Conservation (phyloP, 2,329 filamentous ascomycete species). For the Zelopaecilomyces penicillatus region DNA sequence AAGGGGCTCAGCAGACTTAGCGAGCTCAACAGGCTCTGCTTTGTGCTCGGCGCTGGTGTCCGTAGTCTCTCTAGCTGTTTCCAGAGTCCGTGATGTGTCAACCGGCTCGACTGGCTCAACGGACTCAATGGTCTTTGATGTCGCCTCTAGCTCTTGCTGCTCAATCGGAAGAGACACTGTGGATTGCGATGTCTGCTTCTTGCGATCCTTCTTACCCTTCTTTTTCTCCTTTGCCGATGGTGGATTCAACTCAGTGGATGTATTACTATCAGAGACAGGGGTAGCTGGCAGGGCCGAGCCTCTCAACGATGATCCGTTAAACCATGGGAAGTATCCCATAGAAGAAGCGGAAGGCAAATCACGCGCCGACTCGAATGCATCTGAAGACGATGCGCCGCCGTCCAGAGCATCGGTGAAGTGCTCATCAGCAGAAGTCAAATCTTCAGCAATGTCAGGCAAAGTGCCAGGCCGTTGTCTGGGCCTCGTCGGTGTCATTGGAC, state of each 20-base stretch:
- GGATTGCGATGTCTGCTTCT: slow-evolving; percentile 7
- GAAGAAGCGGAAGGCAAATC: slow-evolving; percentile 8
- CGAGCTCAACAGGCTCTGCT: not conserved
- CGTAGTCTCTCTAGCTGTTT: not conserved
- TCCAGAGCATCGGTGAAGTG: slow-evolving; percentile 28
- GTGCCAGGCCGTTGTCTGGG: not conserved
- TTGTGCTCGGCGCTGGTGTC: not conserved
- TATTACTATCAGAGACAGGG: not conserved
- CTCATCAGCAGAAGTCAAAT: slow-evolving; percentile 26
- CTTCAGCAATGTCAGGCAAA: slow-evolving; percentile 19
- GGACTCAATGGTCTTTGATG: not conserved
- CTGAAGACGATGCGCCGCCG: slow-evolving; percentile 11
- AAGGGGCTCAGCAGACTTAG: no score
- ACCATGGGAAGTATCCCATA: not conserved
- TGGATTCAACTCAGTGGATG: slow-evolving; percentile 3
- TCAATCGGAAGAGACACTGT: not conserved
- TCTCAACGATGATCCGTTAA: no score
- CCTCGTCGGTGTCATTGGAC: slow-evolving; percentile 8
- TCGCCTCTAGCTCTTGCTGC: slow-evolving; percentile 1
- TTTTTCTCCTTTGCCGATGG: slow-evolving; percentile 13
- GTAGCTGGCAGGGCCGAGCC: not conserved
- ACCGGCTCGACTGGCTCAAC: not conserved
- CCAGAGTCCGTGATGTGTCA: not conserved
- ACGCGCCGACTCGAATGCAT: slow-evolving; percentile 14
- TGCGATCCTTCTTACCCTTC: slow-evolving; percentile 14